Conservation (phyloP, 208 protist species). For the Trichomonas tenax region DNA sequence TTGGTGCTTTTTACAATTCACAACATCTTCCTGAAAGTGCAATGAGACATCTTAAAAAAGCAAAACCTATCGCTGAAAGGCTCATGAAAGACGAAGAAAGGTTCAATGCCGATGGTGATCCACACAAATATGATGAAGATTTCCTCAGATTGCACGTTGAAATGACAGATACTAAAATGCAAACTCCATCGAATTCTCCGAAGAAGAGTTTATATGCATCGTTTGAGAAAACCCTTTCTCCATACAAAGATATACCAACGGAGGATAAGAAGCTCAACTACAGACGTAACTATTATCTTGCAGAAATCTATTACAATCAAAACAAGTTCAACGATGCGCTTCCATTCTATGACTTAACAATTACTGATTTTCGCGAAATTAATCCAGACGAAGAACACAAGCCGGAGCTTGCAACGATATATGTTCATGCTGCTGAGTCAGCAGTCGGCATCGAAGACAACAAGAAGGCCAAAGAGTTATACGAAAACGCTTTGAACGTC, state of each 20-base stretch:
- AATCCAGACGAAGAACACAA: background rate
- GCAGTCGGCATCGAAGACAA: no score
- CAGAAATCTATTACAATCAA: background rate
- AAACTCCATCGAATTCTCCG: no score
- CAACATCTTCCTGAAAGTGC: background rate
- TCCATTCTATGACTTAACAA: background rate
- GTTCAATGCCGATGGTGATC: background rate
- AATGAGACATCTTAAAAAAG: background rate
- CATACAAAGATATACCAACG: background rate
- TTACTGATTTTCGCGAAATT: background rate
- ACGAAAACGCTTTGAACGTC: background rate
- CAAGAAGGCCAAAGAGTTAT: background rate
- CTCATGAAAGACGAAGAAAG: background rate
- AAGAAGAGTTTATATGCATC: background rate
- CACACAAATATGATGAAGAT: background rate
- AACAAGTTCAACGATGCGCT: background rate
- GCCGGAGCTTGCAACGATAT: background rate
- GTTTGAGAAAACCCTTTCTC: background rate
- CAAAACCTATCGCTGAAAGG: background rate
- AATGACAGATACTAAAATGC: background rate
- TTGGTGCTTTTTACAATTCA: background rate
- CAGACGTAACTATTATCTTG: background rate
- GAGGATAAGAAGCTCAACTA: background rate
- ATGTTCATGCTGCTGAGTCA: background rate
- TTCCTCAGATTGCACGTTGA: background rate